phyloP scores from a whole-genome alignment of 2,329 filamentous ascomycete species.

The Ceratocystis albifundus region DNA sequence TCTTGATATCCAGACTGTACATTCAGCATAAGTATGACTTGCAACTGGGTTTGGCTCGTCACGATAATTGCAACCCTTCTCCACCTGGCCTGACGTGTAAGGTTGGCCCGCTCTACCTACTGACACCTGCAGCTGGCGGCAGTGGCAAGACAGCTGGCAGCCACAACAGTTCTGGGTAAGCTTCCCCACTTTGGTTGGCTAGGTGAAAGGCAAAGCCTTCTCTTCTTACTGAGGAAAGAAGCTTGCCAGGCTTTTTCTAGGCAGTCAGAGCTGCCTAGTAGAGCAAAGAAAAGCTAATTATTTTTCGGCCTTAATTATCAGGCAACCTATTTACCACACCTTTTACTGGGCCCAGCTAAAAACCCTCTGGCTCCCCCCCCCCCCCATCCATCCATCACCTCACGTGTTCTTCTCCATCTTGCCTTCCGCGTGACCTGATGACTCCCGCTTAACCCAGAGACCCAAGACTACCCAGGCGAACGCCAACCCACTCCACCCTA shows the following conservation, averaged over 20 bases:
- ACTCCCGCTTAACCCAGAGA: conserved; percentile 19
- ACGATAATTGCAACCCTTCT: too few relatives aligned
- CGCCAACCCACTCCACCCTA: conserved; percentile 5
- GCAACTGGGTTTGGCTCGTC: too few relatives aligned
- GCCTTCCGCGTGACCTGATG: conserved; percentile 32
- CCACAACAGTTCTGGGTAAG: not conserved
- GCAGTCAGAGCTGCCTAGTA: too few relatives aligned
- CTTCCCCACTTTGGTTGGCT: conserved; percentile 6
- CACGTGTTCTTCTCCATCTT: conserved; percentile 33
- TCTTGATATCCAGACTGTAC: too few relatives aligned
- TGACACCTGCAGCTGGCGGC: not conserved
- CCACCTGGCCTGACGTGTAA: not conserved
- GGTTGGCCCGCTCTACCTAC: not conserved
- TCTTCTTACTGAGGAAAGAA: not conserved
- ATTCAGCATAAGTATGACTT: too few relatives aligned
- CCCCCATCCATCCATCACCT: conserved; percentile 29
- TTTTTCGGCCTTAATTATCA: too few relatives aligned
- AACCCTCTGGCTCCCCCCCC: conserved; percentile 14
- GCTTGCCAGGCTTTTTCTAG: not conserved
- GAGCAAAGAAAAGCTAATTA: too few relatives aligned
- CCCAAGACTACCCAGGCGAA: conserved; percentile 9
- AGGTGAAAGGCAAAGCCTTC: not conserved
- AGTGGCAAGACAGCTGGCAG: not conserved
- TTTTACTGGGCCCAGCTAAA: conserved; percentile 14
- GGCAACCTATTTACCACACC: not conserved